Evolutionary conservation across 1,139 yeast species (phyloP).

Genomic region (Taphrina betulina): DNA sequence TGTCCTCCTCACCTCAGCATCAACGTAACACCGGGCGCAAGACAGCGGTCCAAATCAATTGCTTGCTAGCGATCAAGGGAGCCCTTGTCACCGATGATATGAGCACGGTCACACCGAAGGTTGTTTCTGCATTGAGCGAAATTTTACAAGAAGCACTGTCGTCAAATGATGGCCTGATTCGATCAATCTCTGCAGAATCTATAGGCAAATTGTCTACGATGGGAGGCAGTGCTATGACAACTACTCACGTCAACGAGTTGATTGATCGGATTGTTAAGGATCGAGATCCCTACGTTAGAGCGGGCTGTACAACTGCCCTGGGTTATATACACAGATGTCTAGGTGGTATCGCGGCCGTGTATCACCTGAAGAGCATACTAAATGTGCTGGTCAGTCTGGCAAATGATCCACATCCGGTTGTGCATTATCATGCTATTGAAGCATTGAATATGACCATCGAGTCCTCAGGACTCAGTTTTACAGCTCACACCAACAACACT

Average conservation of each 20-base stretch:
- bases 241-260: constrained; percentile 55
- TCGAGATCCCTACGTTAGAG: constrained; percentile 63
- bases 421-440: constrained; percentile 69
- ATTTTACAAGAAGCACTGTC: constrained; percentile 49
- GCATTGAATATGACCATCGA: constrained; percentile 60
- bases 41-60: constrained; percentile 60
- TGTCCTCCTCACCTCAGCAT: constrained; percentile 45
- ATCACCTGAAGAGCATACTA: constrained; percentile 50
- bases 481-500: constrained; percentile 49
- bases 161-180: constrained; percentile 39
- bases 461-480: constrained; percentile 55
- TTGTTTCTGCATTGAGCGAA: constrained; percentile 52
- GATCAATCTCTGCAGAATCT: constrained; percentile 62
- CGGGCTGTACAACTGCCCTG: constrained; percentile 60
- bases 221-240: constrained; percentile 46
- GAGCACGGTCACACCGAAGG: constrained; percentile 4
- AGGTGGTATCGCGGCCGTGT: constrained; percentile 48
- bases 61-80: constrained; percentile 57
- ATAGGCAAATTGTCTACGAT: constrained; percentile 61
- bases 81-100: constrained; percentile 15
- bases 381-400: constrained; percentile 63
- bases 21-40: constrained; percentile 41
- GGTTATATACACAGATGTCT: constrained; percentile 58
- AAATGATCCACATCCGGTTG: constrained; percentile 79
- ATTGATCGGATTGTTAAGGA: constrained; percentile 63